Conservation (phyloP, 208 protist genomes). For the Histomonas meleagridis region DNA sequence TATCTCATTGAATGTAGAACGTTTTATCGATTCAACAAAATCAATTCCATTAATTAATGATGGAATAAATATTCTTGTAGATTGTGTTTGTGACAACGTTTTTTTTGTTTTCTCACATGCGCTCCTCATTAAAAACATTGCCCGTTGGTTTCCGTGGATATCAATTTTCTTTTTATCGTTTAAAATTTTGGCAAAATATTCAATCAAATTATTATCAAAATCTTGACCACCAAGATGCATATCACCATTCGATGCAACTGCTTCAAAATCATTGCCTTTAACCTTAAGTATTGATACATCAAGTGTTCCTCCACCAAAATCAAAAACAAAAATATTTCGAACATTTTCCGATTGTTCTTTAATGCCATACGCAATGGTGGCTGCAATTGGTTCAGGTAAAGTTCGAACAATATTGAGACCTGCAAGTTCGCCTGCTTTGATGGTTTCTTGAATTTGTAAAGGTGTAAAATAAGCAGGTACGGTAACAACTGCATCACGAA, state of each 20-base stretch:
- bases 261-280: slow-evolving; percentile 54
- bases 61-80: not conserved
- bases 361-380: not conserved
- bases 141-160: slow-evolving; percentile 8
- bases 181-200: slow-evolving; percentile 46
- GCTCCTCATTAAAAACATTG: slow-evolving; percentile 22
- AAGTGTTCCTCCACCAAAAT: not conserved
- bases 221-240: slow-evolving; percentile 59
- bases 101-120: slow-evolving; percentile 45
- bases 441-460: not conserved
- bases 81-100: not conserved
- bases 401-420: not conserved
- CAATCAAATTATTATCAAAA: slow-evolving; percentile 54
- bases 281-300: not conserved
- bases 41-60: not conserved
- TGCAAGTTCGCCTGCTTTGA: not conserved
- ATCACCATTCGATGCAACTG: slow-evolving; percentile 53
- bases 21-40: not conserved
- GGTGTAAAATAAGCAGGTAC: not conserved
- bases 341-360: slow-evolving; percentile 14
- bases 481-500: not conserved
- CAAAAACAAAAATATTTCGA: slow-evolving; percentile 22
- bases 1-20: not conserved
- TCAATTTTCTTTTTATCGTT: slow-evolving; percentile 46
- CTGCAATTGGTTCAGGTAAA: not conserved